These are phyloP conservation scores for Asterophora lycoperdoides DNA, from an alignment of 768 basidiomycete species.

Conservation along the genomic window DNA sequence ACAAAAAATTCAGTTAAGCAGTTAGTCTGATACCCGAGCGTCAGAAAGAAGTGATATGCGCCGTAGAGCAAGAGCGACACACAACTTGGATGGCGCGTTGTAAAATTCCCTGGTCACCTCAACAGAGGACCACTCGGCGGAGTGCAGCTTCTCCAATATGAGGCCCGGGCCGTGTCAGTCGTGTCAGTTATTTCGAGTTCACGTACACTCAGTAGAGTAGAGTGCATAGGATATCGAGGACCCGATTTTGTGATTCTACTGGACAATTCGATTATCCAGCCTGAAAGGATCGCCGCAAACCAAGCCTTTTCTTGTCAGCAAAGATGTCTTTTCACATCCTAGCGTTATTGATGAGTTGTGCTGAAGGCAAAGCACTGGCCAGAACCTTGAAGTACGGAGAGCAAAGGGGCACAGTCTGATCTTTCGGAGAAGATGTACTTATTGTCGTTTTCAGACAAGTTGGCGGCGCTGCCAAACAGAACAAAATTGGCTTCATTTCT, in stretches of 20 bases:
- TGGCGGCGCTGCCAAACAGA: no score
- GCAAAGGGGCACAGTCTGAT: no score
- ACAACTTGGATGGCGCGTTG: slow-evolving; percentile 64
- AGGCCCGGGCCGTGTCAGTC: slow-evolving; percentile 33
- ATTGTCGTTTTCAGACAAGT: no score
- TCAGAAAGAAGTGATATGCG: background rate
- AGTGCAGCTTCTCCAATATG: slow-evolving; percentile 44
- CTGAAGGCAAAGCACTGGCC: background rate
- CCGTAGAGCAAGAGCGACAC: slow-evolving; percentile 12
- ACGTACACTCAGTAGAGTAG: slow-evolving; percentile 45
- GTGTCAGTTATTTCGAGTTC: slow-evolving; percentile 62
- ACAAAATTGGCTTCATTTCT: no score
- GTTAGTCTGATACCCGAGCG: slow-evolving; percentile 30
- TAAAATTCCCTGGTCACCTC: slow-evolving; percentile 59
- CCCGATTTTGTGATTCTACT: slow-evolving; percentile 40
- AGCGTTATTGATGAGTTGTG: background rate
- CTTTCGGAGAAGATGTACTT: no score
- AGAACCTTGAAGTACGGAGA: no score
- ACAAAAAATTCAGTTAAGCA: slow-evolving; percentile 59
- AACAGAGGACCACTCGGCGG: slow-evolving; percentile 48
- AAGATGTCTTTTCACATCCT: slow-evolving; percentile 12
- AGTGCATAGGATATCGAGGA: slow-evolving; percentile 42
- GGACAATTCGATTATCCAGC: slow-evolving; percentile 46
- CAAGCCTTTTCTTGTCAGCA: slow-evolving; percentile 43
- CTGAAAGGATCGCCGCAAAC: slow-evolving; percentile 45